A percentile compares a stretch with the other conserved stretches of the same genome.
Conservation (phyloP, 2,329 filamentous ascomycete genomes). For the Fusarium napiforme region DNA sequence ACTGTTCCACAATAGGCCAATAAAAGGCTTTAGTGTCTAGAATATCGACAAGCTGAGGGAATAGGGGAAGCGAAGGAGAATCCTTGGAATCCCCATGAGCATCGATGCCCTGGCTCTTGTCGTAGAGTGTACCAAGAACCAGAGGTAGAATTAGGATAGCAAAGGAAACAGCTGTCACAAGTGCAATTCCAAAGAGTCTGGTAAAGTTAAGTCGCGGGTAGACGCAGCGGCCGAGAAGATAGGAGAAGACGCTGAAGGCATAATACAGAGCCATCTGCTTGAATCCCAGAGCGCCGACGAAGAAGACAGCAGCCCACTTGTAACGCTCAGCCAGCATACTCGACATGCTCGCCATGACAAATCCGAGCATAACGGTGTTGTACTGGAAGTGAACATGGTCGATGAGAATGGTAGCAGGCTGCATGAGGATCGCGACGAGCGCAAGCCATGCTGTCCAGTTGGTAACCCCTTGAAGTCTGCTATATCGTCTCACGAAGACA, state of each 20-base stretch:
- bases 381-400: conserved; percentile 98
- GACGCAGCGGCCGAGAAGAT: conserved; percentile 87
- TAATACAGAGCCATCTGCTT: conserved; percentile 99
- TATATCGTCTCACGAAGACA: conserved; percentile 85
- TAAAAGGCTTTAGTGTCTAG: conserved; percentile 74
- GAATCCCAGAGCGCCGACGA: conserved; percentile 92
- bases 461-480: conserved; percentile 79
- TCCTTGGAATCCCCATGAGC: conserved; percentile 66
- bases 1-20: conserved; percentile 80
- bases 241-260: conserved; percentile 91
- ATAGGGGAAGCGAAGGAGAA: conserved; percentile 70
- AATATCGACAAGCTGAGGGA: conserved; percentile 65
- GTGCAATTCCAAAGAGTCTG: conserved; percentile 78
- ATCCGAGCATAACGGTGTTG: conserved; percentile 97
- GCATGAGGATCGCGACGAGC: conserved; percentile 89
- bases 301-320: conserved; percentile 92
- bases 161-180: conserved; percentile 79
- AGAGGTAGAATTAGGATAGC: conserved; percentile 80
- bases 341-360: conserved; percentile 86
- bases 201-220: conserved; percentile 74
- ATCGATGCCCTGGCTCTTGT: conserved; percentile 72
- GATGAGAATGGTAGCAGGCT: conserved; percentile 88
- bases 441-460: conserved; percentile 87
- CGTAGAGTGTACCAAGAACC: conserved; percentile 75
- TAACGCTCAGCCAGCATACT: conserved; percentile 86